Evolutionary conservation across 257 asterid genomes (phyloP), one percentile per base, ranked within the genome.

Genomic region (Lavandula angustifolia): DNA sequence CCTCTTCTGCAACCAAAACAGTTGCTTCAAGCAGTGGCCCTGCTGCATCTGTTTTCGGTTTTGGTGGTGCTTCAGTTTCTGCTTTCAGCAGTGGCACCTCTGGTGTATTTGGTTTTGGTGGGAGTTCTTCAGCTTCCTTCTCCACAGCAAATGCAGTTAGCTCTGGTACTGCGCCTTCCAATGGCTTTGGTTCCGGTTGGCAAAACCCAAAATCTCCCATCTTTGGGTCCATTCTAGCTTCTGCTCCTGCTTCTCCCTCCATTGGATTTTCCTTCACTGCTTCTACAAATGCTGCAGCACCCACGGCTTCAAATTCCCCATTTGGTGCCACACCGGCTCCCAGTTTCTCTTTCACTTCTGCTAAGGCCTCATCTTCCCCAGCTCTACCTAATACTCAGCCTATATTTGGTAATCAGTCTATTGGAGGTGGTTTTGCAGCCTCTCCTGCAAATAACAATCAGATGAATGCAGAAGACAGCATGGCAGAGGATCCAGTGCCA

Each of bases 401-500:
- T 7, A 47, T 65, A 35, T 81, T 83, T 69, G 85, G 87, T 42
- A 68, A 27, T 57, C 49, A 73, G 11, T 18, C 64, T 11, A 35
- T 4, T 60, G 55, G 74, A 62, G 76, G 75, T 75, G 74, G 75
- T 43, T 74, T 80, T 68, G 64, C 69, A 40, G 71, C 83, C 11
- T 18, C 86, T 44, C 69, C 82, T 3, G 87, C 78, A 59, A 87
- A 80, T 54, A 70, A 69, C 60, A 86, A 78, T 74, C 96, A 80
- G 69, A 87, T 85, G 95, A 78, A 52, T 66, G 78, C 80, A 18
- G 96, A 91, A 69, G 96, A 85, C 83, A 87, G 88, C 80, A 92
- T 92, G 97, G 94, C 92, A 0, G 98, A 89, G 84, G 99, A 92
- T 83, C 79, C 84, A 31, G 79, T 80, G 76, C 96, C 83, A 44